Evolutionary conservation across 257 asterid species (phyloP).

Genomic region (Solanum arcanum): DNA sequence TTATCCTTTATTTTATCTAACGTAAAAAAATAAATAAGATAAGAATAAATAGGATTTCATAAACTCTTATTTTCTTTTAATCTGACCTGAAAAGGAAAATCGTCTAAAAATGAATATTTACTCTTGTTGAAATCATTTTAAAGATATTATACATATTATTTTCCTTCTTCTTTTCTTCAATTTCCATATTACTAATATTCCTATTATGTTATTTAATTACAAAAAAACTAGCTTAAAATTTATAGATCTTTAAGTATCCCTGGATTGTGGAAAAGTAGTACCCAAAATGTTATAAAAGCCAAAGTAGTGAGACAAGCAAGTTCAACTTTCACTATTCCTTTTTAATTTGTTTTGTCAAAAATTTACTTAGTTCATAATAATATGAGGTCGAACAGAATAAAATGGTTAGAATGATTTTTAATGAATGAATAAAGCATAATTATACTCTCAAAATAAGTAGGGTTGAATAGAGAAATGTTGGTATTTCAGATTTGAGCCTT

Average conservation of each 20-base stretch:
- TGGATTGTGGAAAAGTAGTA: background rate
- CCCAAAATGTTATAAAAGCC: background rate
- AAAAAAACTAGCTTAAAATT: background rate
- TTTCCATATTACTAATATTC: background rate
- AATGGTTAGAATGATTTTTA: too few species aligned
- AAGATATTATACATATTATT: background rate
- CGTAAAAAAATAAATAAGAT: too few species aligned
- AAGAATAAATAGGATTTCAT: too few species aligned
- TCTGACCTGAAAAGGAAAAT: too few species aligned
- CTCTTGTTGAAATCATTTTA: background rate
- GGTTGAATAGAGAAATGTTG: background rate
- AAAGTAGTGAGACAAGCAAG: background rate
- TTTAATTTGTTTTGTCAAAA: background rate
- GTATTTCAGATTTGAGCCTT: background rate
- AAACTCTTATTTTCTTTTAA: too few species aligned
- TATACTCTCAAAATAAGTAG: too few species aligned
- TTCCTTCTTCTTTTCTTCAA: background rate
- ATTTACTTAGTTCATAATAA: background rate
- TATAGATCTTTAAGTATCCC: background rate
- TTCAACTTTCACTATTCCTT: background rate
- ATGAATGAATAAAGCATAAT: too few species aligned
- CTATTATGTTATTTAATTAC: background rate
- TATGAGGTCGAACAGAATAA: slow-evolving; percentile 24
- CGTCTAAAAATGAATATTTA: too few species aligned
- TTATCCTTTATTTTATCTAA: too few species aligned